Base-by-base conservation (phyloP, 1,284 basidiomycete species). In the Tylopilus orsonianus region DNA sequence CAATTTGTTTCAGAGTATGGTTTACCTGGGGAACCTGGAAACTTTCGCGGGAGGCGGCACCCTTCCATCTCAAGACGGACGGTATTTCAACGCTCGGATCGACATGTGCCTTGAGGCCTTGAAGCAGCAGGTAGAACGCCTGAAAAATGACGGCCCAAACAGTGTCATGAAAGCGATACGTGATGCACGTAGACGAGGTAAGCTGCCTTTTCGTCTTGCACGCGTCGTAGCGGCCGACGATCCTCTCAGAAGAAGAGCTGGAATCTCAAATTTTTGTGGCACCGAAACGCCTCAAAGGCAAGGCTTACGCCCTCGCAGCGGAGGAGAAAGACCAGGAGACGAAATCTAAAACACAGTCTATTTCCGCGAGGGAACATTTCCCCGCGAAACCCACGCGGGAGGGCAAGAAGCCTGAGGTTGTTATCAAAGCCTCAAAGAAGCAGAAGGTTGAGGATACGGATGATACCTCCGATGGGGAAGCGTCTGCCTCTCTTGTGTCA, bases 81-180 rank as follows among this genome's bases (percentile, higher is more conserved):
- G 93, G n/a, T 92, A 93, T 71, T 95, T 95, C 74, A 83, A 87
- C 41, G 84, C 87, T 13, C 79, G 88, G 26, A 72, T 96, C 18
- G 81, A 87, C 26, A 75, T 80, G 19, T 75, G 81, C 16, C 67
- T 89, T 41, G 68, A 71, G 8, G 73, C 78, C 1, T 71, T 96
- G 22, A 72, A 74, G 54, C 68, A 64, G 3, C 91, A 95, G 56
- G 83, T 87, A 1, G 81, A 87, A 34, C 72, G 78, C 8, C 69
- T 93, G 10, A 75, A 81, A 50, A 71, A 78, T 2, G 70, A 87
- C 33, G 90, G 87, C 4, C 70, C 86, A 0, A 64, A 64, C 3
- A 78, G 75, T 0, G 87, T 87, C 5, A 70, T 81, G 67, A 70
- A 79, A 29, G 72, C 76, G 10, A 87, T 93, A 56, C 74, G 78